phyloP scores from a whole-genome alignment of 768 basidiomycete genomes.

The Suillus placidus region DNA sequence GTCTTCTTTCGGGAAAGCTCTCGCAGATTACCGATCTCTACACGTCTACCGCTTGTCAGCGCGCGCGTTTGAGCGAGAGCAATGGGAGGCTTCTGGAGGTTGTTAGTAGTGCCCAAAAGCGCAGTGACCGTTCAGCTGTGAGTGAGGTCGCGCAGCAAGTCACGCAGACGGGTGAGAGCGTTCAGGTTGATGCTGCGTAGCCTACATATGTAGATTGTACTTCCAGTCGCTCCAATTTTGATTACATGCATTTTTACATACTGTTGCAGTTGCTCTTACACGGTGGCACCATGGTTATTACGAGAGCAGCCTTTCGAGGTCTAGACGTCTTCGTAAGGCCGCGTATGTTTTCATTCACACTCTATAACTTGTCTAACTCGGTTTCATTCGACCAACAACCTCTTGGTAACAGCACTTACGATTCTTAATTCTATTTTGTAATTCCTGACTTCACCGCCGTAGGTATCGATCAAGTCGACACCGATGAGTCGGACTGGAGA shows the following conservation, averaged over 20 bases:
- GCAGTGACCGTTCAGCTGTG: constrained; percentile 25
- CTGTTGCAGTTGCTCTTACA: background rate
- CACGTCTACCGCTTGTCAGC: constrained; percentile 74
- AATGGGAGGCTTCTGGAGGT: constrained; percentile 84
- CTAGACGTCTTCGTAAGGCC: background rate
- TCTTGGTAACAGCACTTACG: background rate
- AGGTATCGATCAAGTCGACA: too few species aligned
- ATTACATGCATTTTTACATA: background rate
- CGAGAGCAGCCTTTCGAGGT: background rate
- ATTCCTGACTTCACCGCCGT: too few species aligned
- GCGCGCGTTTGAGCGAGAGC: constrained; percentile 72
- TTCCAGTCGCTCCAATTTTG: background rate
- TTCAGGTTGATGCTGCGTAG: background rate
- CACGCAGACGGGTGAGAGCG: background rate
- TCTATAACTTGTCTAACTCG: background rate
- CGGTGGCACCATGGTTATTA: too few species aligned
- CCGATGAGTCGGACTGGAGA: too few species aligned
- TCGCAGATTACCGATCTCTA: constrained; percentile 78
- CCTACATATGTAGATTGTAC: background rate
- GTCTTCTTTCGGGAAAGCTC: constrained; percentile 79
- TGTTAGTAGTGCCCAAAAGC: constrained; percentile 60
- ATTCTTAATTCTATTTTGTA: too few species aligned
- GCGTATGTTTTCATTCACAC: background rate
- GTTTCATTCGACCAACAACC: background rate
- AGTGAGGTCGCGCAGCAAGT: constrained; percentile 25